A percentile compares a stretch with the other conserved stretches of the same genome.
These are phyloP conservation scores for Leptomonas pyrrhocoris DNA, from an alignment of 208 protist species.

Conservation along the genomic window DNA sequence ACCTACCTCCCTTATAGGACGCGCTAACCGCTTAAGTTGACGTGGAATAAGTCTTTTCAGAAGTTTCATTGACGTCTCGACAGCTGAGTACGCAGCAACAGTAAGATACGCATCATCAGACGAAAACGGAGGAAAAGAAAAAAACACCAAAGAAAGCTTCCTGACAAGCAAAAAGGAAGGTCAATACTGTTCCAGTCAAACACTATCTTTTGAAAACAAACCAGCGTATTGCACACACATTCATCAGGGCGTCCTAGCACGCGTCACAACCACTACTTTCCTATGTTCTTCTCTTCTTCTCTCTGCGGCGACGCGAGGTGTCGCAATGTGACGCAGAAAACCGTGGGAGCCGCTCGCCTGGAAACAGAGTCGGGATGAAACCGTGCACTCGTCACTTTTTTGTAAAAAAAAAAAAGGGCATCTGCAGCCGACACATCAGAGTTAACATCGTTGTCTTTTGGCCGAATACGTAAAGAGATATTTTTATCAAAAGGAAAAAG, in stretches of 20 bases:
- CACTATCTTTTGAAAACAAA: not conserved
- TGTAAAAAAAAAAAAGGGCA: not conserved
- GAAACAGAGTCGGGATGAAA: too few species aligned
- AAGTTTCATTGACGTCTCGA: not conserved
- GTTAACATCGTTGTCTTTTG: not conserved
- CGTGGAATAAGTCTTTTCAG: too few species aligned
- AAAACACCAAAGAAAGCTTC: not conserved
- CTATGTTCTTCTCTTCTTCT: too few species aligned
- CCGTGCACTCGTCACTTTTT: not conserved
- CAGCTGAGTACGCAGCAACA: constrained; percentile 5
- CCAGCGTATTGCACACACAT: not conserved
- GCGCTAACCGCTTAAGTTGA: not conserved
- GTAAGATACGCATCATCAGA: not conserved
- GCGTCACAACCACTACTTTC: too few species aligned
- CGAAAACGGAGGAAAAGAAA: not conserved
- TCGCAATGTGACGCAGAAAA: too few species aligned
- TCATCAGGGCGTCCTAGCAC: too few species aligned
- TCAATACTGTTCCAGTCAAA: too few species aligned
- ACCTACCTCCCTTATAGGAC: not conserved
- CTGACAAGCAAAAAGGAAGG: not conserved
- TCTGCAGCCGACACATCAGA: not conserved
- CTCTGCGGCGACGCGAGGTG: too few species aligned
- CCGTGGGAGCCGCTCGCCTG: too few species aligned
- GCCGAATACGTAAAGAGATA: not conserved
- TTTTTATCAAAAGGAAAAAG: not conserved